Evolutionary conservation across 164 flowering plant species (phyloP).

Genomic region (Tinospora cordifolia): DNA sequence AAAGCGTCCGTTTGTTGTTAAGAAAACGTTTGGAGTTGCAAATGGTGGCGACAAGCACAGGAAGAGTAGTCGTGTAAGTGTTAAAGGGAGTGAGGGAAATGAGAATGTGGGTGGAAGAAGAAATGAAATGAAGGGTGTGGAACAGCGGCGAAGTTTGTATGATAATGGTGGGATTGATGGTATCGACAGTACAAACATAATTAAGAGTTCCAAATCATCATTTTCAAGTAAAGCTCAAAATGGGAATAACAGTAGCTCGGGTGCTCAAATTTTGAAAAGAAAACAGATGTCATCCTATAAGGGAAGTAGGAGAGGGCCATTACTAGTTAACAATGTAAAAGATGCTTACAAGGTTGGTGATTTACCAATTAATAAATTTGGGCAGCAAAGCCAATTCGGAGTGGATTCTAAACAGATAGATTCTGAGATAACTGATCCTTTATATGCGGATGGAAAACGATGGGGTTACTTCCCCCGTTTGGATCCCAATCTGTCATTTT

Average conservation of each 20-base stretch:
- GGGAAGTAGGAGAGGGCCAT: neutral
- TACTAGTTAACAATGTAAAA: neutral
- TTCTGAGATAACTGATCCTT: conserved; percentile 28
- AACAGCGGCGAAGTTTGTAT: conserved; percentile 34
- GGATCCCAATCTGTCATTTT: conserved; percentile 49
- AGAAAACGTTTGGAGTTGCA: conserved; percentile 31
- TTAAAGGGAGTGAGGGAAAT: neutral
- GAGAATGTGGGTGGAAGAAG: conserved; percentile 6
- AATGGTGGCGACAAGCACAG: neutral
- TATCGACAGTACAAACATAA: neutral
- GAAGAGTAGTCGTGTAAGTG: conserved; percentile 3
- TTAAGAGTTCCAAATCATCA: conserved; percentile 1
- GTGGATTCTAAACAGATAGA: conserved; percentile 11
- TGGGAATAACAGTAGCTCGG: neutral
- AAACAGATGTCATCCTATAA: neutral
- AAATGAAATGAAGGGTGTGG: conserved; percentile 27
- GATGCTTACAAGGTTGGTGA: conserved; percentile 3
- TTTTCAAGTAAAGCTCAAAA: conserved; percentile 1
- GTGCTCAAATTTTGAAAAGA: neutral
- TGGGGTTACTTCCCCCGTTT: conserved; percentile 93
- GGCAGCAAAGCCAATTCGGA: neutral
- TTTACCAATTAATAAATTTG: conserved; percentile 5
- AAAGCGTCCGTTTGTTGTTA: conserved; percentile 37
- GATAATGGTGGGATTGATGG: conserved; percentile 16
- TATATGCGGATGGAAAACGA: conserved; percentile 69